A percentile compares a stretch with the other conserved stretches of the same genome.
Conservation (phyloP, 805 yeast genomes). For the Maudiozyma barnettii region DNA sequence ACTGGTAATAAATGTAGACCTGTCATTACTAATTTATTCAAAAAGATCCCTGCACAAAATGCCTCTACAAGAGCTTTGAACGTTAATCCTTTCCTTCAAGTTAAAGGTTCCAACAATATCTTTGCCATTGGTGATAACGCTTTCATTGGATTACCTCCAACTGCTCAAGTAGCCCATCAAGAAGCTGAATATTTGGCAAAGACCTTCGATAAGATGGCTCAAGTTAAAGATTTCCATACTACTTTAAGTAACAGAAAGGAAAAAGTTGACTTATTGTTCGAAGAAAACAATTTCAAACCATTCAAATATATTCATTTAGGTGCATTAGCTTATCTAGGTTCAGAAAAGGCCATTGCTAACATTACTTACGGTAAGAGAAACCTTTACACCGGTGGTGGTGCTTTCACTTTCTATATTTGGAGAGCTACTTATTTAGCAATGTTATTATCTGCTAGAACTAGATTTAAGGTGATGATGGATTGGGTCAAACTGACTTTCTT, state of each 20-base stretch:
- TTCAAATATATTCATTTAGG: conserved; percentile 85
- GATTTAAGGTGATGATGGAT: conserved; percentile 74
- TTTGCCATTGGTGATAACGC: conserved; percentile 94
- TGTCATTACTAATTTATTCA: conserved; percentile 54
- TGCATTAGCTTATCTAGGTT: conserved; percentile 85
- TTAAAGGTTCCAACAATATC: conserved; percentile 73
- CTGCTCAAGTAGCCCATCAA: conserved; percentile 96
- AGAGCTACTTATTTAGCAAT: conserved; percentile 82
- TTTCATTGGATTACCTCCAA: conserved; percentile 80
- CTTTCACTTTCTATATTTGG: conserved; percentile 86
- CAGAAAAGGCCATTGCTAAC: conserved; percentile 91
- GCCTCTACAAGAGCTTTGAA: conserved; percentile 80
- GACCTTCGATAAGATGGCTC: conserved; percentile 52
- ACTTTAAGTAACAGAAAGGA: conserved; percentile 31
- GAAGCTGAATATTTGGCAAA: conserved; percentile 75
- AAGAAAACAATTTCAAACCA: conserved; percentile 45
- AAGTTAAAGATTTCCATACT: conserved; percentile 32
- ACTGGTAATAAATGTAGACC: conserved; percentile 89
- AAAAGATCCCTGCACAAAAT: conserved; percentile 67
- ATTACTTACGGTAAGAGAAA: conserved; percentile 71
- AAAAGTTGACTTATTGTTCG: conserved; percentile 34
- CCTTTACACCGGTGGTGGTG: conserved; percentile 78
- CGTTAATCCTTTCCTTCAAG: conserved; percentile 67
- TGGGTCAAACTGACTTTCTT: conserved; percentile 83
- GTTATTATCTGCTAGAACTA: conserved; percentile 82